A percentile compares a stretch with the other conserved stretches of the same genome.
Evolutionary conservation across 306 rosid genomes (phyloP).

Genomic region (Echinosophora koreensis): DNA sequence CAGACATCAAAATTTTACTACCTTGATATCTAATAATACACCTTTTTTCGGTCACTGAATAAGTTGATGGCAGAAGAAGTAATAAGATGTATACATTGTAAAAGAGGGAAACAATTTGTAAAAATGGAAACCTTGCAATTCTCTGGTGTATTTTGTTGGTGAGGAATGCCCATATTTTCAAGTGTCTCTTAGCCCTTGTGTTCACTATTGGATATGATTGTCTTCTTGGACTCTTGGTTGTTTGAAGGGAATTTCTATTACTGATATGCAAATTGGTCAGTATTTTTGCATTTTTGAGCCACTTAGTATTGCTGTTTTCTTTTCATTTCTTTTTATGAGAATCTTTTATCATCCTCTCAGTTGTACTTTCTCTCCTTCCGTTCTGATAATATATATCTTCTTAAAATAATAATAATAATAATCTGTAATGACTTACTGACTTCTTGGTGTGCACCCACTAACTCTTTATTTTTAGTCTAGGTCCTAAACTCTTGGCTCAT

Average conservation of each 20-base stretch:
- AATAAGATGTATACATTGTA: constrained; percentile 1
- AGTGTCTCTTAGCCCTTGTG: background rate
- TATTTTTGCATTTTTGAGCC: background rate
- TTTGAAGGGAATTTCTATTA: background rate
- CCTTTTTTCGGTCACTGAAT: background rate
- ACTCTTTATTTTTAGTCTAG: background rate
- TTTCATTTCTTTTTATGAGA: background rate
- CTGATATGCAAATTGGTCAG: background rate
- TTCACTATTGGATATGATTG: background rate
- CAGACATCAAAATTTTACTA: background rate
- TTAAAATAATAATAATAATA: background rate
- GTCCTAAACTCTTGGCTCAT: constrained; percentile 24
- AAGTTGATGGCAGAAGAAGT: constrained; percentile 19
- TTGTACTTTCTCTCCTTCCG: background rate
- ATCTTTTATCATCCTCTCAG: background rate
- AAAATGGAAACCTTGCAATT: no score
- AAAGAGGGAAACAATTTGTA: background rate
- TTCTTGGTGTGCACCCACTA: background rate
- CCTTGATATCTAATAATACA: constrained; percentile 5
- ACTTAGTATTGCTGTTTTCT: constrained; percentile 8
- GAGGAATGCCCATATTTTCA: background rate
- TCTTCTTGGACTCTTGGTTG: background rate
- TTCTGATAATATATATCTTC: background rate
- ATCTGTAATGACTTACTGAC: background rate
- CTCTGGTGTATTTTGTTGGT: no score